A percentile compares a stretch with the other conserved stretches of the same genome.
Evolutionary conservation across 345 rosid species (phyloP).

Genomic region (Mangifera indica): DNA sequence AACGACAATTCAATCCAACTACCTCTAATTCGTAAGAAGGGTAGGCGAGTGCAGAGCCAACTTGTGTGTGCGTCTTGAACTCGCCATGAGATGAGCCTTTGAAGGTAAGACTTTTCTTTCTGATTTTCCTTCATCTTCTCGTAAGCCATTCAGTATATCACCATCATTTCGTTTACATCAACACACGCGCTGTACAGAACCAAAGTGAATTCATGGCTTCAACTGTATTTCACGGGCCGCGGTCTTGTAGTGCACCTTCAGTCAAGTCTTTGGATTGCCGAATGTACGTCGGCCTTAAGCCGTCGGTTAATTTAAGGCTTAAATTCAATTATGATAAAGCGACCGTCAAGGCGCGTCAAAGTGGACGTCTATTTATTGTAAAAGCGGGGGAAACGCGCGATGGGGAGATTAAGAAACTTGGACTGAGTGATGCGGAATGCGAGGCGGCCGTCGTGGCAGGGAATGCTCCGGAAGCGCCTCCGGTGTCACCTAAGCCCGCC

Average conservation of each 20-base stretch:
- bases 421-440: conserved; percentile 69
- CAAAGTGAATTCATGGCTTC: conserved; percentile 24
- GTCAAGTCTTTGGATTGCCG: conserved; percentile 24
- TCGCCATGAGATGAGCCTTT: conserved; percentile 15
- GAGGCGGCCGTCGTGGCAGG: conserved; percentile 91
- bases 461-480: conserved; percentile 77
- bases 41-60: neutral
- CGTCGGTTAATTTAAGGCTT: conserved; percentile 4
- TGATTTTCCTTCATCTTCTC: neutral
- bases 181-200: too few species aligned
- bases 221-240: conserved; percentile 18
- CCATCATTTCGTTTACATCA: neutral
- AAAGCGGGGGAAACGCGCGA: conserved; percentile 44
- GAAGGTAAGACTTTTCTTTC: conserved; percentile 14
- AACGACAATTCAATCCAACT: neutral
- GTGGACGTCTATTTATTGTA: neutral
- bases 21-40: neutral
- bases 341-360: neutral
- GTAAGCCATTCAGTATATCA: neutral
- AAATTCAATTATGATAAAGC: neutral
- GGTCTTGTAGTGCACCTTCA: conserved; percentile 5
- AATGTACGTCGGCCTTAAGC: conserved; percentile 20
- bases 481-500: conserved; percentile 70
- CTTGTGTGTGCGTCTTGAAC: neutral
- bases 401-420: conserved; percentile 47